Evolutionary conservation across 75 land plant genomes (phyloP).

Genomic region (Picea glauca): DNA sequence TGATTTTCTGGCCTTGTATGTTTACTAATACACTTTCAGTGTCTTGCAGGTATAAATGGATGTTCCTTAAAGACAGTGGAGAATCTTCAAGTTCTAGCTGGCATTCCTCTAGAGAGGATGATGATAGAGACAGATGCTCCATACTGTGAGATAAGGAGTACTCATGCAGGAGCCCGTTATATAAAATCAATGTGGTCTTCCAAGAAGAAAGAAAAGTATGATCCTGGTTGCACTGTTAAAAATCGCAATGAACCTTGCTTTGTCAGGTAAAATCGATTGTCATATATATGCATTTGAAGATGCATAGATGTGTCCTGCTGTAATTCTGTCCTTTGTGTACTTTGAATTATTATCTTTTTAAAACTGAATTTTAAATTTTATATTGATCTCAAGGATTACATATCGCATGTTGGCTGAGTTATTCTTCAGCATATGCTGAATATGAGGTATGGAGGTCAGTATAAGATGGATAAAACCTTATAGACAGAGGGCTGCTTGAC

Average conservation of each 20-base stretch:
- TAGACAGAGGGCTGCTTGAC: no score
- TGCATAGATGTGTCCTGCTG: background rate
- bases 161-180: conserved; percentile 89
- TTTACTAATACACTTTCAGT: background rate
- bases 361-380: background rate
- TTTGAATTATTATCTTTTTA: background rate
- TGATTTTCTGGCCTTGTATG: background rate
- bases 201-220: conserved; percentile 97
- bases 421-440: background rate
- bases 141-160: conserved; percentile 88
- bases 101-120: conserved; percentile 81
- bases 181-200: conserved; percentile 81
- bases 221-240: conserved; percentile 66
- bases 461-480: no score
- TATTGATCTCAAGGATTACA: background rate
- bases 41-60: conserved; percentile 83
- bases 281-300: background rate
- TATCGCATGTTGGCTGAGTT: background rate
- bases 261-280: conserved; percentile 56
- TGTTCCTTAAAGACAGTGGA: conserved; percentile 94
- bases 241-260: conserved; percentile 95
- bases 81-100: conserved; percentile 75
- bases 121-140: conserved; percentile 99
- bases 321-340: background rate
- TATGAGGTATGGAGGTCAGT: background rate